Base-by-base conservation (phyloP, 805 yeast species). In the Yamadazyma nakazawae region DNA sequence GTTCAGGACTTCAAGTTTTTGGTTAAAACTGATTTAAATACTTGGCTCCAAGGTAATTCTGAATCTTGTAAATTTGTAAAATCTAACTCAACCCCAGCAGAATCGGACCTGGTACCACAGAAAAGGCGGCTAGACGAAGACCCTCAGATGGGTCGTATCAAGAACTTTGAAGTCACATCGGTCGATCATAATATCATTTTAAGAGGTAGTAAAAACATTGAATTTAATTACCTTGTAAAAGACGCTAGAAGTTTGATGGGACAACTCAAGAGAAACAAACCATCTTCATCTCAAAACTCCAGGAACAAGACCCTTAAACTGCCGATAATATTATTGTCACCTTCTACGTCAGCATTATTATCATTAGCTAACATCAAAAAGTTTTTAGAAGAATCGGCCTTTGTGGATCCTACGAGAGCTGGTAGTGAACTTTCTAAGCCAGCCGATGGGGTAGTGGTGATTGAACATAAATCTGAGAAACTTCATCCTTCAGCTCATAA, bases 21-120 rank as follows among this genome's bases (percentile, higher is more conserved):
- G 61, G 96, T 89, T 57, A 82, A 95, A 66, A 83, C 89, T 8
- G 96, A 92, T 60, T 75, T 92, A 50, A 75, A 85, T 45, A 78
- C 88, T 26, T 91, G 94, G 90, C 74, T 92, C 43, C 78, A 76
- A 49, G 96, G 96, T 3, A 74, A 80, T 17, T 71, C 82, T 2
- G 80, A 75, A 34, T 72, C 76, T 19, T 81, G 88, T 52, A 78
- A 80, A 45, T 83, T 62, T 69, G 32, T 54, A 58, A 36, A 63
- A 60, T 19, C 21, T 30, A 13, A 7, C 3, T 5, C n/a, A 10
- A 28, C 32, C 11, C 11, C 14, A 17, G 24, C 16, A 24, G 19
- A 37, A 31, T 58, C 55, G 46, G 13, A 36, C 43, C 21, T 21
- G 9, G 37, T 41, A 7, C 16, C 41, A 12, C 41, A 13, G 6